Base-by-base conservation (phyloP, 192 early-diverging fungal genomes). In the Globomyces pollinis-pini region DNA sequence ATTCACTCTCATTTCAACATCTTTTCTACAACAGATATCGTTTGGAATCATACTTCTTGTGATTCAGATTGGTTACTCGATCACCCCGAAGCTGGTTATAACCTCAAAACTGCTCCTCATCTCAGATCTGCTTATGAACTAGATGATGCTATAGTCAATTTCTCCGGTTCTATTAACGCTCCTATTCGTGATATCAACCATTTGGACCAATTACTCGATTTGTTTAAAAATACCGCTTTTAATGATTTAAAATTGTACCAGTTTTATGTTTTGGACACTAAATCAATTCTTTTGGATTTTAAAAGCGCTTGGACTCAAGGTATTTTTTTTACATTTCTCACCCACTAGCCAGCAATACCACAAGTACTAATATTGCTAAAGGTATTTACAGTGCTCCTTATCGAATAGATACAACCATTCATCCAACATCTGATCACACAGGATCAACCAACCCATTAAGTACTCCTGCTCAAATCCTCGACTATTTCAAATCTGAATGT, bases 21-120 rank as follows among this genome's bases (percentile, higher is more conserved):
- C 49, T 71, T 99, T 35, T 83, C 81, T 36, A 70, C 88, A 35
- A 91, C 91, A 8, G 96, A 99, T 72, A 83, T 99, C 59, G 96
- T 99, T 2, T 99, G 92, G 93, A 99, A 99, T 74, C 96, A 99
- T 72, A 99, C 94, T 18, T 88, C 92, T 21, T 84, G 82, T 70
- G 88, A 95, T 63, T 89, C 90, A n/a, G 71, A 67, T n/a, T 99
- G 92, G 89, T 81, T 99, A 34, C 70, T 83, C 65, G 86, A 95
- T 38, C 96, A 99, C 67, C 96, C 96, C 4, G 96, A 99, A 70
- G 89, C 91, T 59, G 92, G 93, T 18, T 99, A 96, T 70, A 99
- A 97, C 59, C 65, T 99, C 33, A 68, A 85, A 60, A 99, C 92
- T 54, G 88, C 92, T 15, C 96, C 96, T 26, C 93, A 99, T 68